Base-by-base conservation (phyloP, 176 grass and related monocot genomes). In the Ananas comosus region DNA sequence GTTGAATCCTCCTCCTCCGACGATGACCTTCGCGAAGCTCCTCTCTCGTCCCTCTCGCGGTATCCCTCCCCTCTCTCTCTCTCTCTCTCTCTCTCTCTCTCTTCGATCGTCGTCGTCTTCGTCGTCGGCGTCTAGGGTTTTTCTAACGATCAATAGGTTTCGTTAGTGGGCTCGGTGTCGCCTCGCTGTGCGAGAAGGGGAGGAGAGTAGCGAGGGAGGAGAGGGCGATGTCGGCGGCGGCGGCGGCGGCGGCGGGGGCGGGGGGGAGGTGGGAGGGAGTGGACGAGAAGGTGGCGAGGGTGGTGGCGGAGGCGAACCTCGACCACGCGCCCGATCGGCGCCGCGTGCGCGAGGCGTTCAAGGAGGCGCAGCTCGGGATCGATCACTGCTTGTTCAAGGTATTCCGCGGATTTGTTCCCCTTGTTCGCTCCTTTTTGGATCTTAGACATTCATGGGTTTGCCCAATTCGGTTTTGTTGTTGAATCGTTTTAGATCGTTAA, bases 331-430 rank as follows among this genome's bases (percentile, higher is more conserved):
- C 74, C 7, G 88, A 89, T 63, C 81, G 92, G 70, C 85, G 88
- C 75, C 85, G 83, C 49, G 79, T 96, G 61, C 81, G 92, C 19
- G 83, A 96, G 53, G 81, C 81, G 1, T 96, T 96, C 83, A 96
- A 96, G 80, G 81, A 85, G 53, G 80, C 89, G 49, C 92, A 91
- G 81, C 83, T 87, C 47, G 74, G 19, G 51, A 91, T 96, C 50
- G 92, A 91, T 56, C 88, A 96, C 80, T 96, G 88, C 79, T 77
- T 96, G 80, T 88, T 96, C 68, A 91, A 88, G 90, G 91, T 89
- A 56, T 23, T 4, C 0, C 10, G 8, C 5, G 4, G 33, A 42
- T 42, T 42, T 42, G 33, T 42, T 42, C 33, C 33, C n/a, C 33
- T 42, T 42, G 10, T 61, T 73, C 49, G 27, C 10, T 68, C 23